Conservation (phyloP, 305 asterid species). For the Euphrasia arctica region DNA sequence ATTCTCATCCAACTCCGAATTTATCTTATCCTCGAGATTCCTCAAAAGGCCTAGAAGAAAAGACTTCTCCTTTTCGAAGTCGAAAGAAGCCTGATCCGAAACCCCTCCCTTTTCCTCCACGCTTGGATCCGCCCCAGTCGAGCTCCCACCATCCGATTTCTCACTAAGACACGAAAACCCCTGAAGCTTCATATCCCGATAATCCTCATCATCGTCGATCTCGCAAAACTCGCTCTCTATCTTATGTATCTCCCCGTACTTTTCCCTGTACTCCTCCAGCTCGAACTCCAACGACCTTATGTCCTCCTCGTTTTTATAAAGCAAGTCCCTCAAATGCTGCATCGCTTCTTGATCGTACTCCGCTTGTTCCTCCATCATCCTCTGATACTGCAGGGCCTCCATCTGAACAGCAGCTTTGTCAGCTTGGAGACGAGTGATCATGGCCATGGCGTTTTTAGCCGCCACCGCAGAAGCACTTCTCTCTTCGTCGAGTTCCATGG, state of each 20-base stretch:
- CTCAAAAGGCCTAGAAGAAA: slow-evolving; percentile 49
- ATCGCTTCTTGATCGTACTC: slow-evolving; percentile 90
- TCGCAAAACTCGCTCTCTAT: slow-evolving; percentile 74
- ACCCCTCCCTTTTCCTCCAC: slow-evolving; percentile 33
- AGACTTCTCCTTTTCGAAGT: slow-evolving; percentile 54
- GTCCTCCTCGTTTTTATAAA: slow-evolving; percentile 71
- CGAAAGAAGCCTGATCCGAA: slow-evolving; percentile 41
- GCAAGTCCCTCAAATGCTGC: slow-evolving; percentile 61
- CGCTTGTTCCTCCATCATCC: slow-evolving; percentile 98
- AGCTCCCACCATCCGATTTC: slow-evolving; percentile 49
- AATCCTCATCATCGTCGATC: slow-evolving; percentile 63
- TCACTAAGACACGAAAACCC: slow-evolving; percentile 41
- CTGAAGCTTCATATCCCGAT: slow-evolving; percentile 64
- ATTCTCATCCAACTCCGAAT: slow-evolving; percentile 22
- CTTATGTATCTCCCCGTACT: slow-evolving; percentile 47
- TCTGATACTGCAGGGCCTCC: slow-evolving; percentile 95
- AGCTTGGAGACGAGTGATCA: slow-evolving; percentile 92
- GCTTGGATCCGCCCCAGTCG: slow-evolving; percentile 33
- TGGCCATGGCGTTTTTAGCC: slow-evolving; percentile 97
- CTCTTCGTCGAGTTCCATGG: slow-evolving; percentile 94
- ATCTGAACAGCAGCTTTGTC: slow-evolving; percentile 96
- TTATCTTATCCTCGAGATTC: slow-evolving; percentile 46
- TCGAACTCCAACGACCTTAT: slow-evolving; percentile 56
- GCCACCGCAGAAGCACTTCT: slow-evolving; percentile 93
- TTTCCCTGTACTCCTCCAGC: slow-evolving; percentile 52